Base-by-base conservation (phyloP, 2,329 filamentous ascomycete species). In the Zasmidium citrigriseum region DNA sequence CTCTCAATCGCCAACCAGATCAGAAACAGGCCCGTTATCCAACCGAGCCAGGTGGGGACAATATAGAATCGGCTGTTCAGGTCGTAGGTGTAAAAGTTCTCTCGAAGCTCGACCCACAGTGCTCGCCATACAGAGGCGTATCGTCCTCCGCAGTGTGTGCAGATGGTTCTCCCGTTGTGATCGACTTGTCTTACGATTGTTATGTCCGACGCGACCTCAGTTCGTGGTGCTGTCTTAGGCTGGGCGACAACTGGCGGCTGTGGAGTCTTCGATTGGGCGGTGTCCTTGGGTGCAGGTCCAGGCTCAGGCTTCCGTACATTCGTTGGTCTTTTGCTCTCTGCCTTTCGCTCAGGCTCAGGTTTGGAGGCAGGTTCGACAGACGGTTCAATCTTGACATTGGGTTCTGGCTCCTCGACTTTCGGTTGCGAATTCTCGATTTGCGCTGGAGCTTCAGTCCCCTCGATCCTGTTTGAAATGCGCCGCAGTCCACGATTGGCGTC, bases 1-100 rank as follows among this genome's bases (percentile, higher is more conserved):
- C 47, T 55, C 60, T 73, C 71, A 5, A 66, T 48, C 25, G 81
- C 64, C 65, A 78, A 80, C 81, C 81, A 86, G 38, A 72, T 64
- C 18, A 80, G 67, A 18, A 78, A 71, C 7, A 75, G 21, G 1
- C 81, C 58, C 12, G 77, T 67, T 24, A 74, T 58, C 70, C 78
- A 72, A 44, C 76, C 75, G 3, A 78, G 62, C 52, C 70, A 68
- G 12, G 78, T 80, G 5, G 77, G 60, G 16, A 72, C 70, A 55
- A 73, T 64, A n/a, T 60, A 53, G n/a, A 62, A 54, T 14, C 58
- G 49, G 38, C 56, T 44, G 18, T 55, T 54, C 21, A 59, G 24
- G 29, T 64, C 59, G 34, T 62, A 65, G 21, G 58, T 61, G 60
- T 71, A 72, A 59, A 72, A 73, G 50, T 62, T 64, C 23, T 57